Conservation (phyloP, 768 basidiomycete genomes). For the Psilocybe subaeruginosa region DNA sequence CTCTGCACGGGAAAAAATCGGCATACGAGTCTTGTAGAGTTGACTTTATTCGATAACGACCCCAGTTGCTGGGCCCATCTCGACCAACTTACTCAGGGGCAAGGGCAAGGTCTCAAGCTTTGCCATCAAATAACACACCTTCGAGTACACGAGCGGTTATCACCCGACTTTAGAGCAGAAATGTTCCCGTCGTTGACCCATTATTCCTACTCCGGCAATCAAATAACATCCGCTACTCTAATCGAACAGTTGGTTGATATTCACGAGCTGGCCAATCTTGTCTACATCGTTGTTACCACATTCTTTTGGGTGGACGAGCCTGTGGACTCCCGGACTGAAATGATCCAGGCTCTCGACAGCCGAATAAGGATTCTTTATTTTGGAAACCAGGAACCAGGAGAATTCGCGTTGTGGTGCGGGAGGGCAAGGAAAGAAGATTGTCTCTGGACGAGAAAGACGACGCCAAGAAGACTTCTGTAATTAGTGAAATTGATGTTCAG, state of each 20-base stretch:
- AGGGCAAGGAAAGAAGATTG: conserved; percentile 12
- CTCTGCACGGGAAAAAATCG: not conserved
- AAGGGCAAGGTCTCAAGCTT: conserved; percentile 5
- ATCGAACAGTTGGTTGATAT: conserved; percentile 1
- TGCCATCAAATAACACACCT: conserved; percentile 24
- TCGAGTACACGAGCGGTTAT: conserved; percentile 19
- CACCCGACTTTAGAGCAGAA: conserved; percentile 8
- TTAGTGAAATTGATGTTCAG: not conserved
- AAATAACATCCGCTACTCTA: not conserved
- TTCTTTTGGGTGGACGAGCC: conserved; percentile 19
- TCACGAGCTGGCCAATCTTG: conserved; percentile 7
- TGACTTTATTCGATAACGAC: conserved; percentile 21
- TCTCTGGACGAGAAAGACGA: conserved; percentile 17
- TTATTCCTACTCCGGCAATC: conserved; percentile 13
- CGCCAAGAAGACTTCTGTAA: conserved; percentile 9
- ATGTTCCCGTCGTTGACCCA: conserved; percentile 22
- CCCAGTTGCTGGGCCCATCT: conserved; percentile 14
- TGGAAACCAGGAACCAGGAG: conserved; percentile 12
- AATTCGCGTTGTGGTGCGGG: conserved; percentile 24
- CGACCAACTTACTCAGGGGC: not conserved
- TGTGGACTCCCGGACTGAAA: conserved; percentile 13
- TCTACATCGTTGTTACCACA: conserved; percentile 21
- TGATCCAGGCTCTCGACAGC: conserved; percentile 10
- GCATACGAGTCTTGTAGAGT: conserved; percentile 13
- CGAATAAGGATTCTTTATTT: conserved; percentile 20